Evolutionary conservation across 75 land plant genomes (phyloP).

Genomic region (Selaginella moellendorffii): DNA sequence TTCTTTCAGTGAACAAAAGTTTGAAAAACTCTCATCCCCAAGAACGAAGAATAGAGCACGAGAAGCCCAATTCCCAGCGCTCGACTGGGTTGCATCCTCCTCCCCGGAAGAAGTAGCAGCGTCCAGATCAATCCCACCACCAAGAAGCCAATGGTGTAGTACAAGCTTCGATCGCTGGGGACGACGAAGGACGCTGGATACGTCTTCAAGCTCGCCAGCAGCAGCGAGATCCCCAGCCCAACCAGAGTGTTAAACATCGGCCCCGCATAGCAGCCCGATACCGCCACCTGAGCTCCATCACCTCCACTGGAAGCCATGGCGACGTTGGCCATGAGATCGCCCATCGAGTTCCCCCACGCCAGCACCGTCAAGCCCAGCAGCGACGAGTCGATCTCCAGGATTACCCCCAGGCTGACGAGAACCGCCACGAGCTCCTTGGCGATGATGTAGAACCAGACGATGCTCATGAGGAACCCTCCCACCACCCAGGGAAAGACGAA

Average conservation of each 20-base stretch:
- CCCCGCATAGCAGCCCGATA: conserved; percentile 92
- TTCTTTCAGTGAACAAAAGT: too few species aligned
- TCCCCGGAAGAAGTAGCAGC: conserved; percentile 39
- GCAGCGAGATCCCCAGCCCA: conserved; percentile 67
- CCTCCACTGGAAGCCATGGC: conserved; percentile 69
- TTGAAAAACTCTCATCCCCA: conserved; percentile 33
- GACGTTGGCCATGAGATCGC: conserved; percentile 70
- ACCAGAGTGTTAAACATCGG: conserved; percentile 87
- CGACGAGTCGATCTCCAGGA: conserved; percentile 65
- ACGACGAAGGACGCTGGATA: conserved; percentile 37
- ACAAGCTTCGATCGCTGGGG: conserved; percentile 48
- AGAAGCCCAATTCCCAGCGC: conserved; percentile 59
- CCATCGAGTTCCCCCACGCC: too few species aligned
- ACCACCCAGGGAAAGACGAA: conserved; percentile 72
- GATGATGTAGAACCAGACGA: conserved; percentile 79
- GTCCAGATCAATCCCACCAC: conserved; percentile 59
- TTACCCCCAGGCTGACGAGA: conserved; percentile 53
- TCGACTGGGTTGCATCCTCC: conserved; percentile 54
- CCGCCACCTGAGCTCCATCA: conserved; percentile 81
- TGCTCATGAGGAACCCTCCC: conserved; percentile 85
- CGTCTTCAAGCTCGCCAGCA: conserved; percentile 48
- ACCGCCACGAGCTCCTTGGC: conserved; percentile 87
- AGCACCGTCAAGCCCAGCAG: conserved; percentile 74
- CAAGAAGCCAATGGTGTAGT: conserved; percentile 67
- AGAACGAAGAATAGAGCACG: conserved; percentile 45